A percentile compares a stretch with the other conserved stretches of the same genome.
These are phyloP conservation scores for Geotrichum restrictum DNA, from an alignment of 1,139 yeast species.

Conservation along the genomic window DNA sequence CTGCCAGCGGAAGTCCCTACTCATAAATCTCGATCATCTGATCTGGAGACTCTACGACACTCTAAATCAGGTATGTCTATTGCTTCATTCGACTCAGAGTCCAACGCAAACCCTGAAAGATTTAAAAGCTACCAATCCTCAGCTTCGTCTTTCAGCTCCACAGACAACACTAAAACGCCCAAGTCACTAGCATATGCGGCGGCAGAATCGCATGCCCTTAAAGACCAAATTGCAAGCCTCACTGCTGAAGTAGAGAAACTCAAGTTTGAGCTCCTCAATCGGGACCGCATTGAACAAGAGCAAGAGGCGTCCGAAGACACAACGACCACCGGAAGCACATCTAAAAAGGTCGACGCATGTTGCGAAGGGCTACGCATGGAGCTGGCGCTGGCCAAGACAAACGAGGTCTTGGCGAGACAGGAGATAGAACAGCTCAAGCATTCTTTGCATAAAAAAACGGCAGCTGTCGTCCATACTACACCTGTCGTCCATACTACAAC, in stretches of 20 bases:
- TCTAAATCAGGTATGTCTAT: conserved; percentile 11
- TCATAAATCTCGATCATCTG: background rate
- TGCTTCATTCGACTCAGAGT: conserved; percentile 13
- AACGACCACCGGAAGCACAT: background rate
- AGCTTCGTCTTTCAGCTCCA: conserved; percentile 20
- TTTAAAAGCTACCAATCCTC: conserved; percentile 13
- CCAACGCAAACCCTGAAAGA: conserved; percentile 1
- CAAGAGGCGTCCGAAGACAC: conserved; percentile 5
- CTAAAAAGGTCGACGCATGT: conserved; percentile 14
- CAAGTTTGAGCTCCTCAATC: conserved; percentile 19
- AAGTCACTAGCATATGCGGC: background rate
- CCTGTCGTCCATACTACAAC: background rate
- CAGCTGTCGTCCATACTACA: background rate
- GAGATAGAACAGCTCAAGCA: conserved; percentile 35
- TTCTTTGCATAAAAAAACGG: conserved; percentile 21
- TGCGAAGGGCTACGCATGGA: conserved; percentile 36
- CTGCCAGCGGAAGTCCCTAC: background rate
- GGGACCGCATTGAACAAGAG: conserved; percentile 13
- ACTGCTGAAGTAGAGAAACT: conserved; percentile 22
- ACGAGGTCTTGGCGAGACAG: conserved; percentile 36
- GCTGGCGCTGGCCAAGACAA: conserved; percentile 33
- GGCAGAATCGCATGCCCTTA: conserved; percentile 14
- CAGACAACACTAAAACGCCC: conserved; percentile 7
- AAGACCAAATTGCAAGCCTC: conserved; percentile 17
- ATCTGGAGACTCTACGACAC: background rate